Evolutionary conservation across 2,329 filamentous ascomycete species (phyloP), one percentile per base, ranked within the genome.

Genomic region (Podosphaera leucotricha): DNA sequence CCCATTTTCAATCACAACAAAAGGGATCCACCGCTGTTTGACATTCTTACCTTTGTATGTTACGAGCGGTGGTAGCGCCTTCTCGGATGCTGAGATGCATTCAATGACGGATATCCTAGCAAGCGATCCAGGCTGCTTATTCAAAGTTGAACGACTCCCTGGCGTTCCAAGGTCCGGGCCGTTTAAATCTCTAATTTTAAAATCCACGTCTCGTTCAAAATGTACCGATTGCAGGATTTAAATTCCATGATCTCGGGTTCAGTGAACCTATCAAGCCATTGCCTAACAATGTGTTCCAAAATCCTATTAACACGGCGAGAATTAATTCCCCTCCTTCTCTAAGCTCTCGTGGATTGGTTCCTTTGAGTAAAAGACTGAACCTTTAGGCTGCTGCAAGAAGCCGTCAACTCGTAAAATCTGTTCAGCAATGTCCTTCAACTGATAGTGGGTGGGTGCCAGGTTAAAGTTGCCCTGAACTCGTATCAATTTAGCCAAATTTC

Each of bases 341-440:
- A 16, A 26, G 8, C 22, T 10, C 42, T 41, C 18, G 15, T n/a
- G 16, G 38, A 44, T 24, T 42, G 18, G 39, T 43, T 46, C 13
- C 40, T 16, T 26, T 15, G 39, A n/a, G 43, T 20, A 22, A 46
- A 46, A 38, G 1, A 22, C n/a, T n/a, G 6, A 39, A 38, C 24
- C 36, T 41, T 21, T 19, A 18, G 41, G 41, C 2, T 33, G 20
- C 19, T n/a, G 37, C n/a, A 33, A 28, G 22, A 39, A 22, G 19
- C 35, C 16, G 10, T 37, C 3, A 15, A 21, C 21, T 26, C 11
- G 13, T 21, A 46, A 19, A 37, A 46, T 24, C 5, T 21, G 22
- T 13, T 30, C 18, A n/a, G 40, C 40, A 37, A 46, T 43, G 38
- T 22, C 44, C 33, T 33, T 46, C 7, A 46, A 33, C 24, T 46